phyloP scores from a whole-genome alignment of 1,284 basidiomycete genomes.

The Moesziomyces antarcticus region DNA sequence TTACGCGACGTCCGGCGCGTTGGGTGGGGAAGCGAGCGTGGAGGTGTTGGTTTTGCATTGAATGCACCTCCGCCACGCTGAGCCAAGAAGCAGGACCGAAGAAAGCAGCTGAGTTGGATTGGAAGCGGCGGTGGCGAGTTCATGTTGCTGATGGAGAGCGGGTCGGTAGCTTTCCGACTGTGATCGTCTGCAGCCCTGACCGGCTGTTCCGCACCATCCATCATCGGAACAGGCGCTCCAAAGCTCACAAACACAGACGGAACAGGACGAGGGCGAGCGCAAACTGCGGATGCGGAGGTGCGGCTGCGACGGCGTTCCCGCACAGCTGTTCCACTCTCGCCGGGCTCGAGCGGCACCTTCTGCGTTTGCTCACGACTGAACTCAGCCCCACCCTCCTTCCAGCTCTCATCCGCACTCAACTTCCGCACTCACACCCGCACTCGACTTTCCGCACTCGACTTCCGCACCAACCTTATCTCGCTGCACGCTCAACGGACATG shows the following conservation, averaged over 20 bases:
- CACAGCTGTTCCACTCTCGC: too few species aligned
- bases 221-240: background rate
- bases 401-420: background rate
- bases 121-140: background rate
- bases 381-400: background rate
- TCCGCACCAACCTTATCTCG: conserved; percentile 1
- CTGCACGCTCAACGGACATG: conserved; percentile 4
- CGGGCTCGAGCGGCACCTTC: too few species aligned
- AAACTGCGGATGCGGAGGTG: too few species aligned
- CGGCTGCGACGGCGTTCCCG: too few species aligned
- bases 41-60: conserved; percentile 36
- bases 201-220: background rate
- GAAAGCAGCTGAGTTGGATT: background rate
- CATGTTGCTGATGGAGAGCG: background rate
- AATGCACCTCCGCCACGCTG: background rate
- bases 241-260: too few species aligned
- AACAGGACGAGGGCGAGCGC: too few species aligned
- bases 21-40: conserved; percentile 6
- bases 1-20: conserved; percentile 37
- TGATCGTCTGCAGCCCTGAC: conserved; percentile 2
- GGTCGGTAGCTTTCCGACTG: background rate
- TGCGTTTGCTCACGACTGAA: background rate
- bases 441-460: background rate
- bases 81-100: background rate
- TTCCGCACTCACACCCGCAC: conserved; percentile 8